Conservation (phyloP, 1,284 basidiomycete species). For the Rhodotorula sp. region DNA sequence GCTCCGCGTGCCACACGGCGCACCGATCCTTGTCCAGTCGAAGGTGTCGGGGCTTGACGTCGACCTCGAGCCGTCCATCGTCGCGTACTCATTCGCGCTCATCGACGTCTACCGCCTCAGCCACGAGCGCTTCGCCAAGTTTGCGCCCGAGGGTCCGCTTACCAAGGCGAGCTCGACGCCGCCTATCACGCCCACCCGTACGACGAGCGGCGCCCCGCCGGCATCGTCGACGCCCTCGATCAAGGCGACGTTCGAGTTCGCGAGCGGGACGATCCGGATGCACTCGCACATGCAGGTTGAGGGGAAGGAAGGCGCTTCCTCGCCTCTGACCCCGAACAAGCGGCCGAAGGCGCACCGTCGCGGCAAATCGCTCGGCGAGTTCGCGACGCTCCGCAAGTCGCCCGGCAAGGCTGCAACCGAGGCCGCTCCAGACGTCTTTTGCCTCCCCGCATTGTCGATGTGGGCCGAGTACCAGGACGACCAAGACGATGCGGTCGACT, state of each 20-base stretch:
- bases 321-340: conserved; percentile 46
- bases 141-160: not conserved
- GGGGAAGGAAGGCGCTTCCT: conserved; percentile 51
- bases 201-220: not conserved
- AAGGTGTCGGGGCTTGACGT: conserved; percentile 83
- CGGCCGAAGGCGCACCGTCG: conserved; percentile 12
- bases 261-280: conserved; percentile 74
- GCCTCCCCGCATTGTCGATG: conserved; percentile 74
- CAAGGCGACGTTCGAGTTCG: conserved; percentile 73
- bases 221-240: conserved; percentile 47
- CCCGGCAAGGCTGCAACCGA: not conserved
- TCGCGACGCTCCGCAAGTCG: not conserved
- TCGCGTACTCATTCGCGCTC: conserved; percentile 74
- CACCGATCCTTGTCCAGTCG: conserved; percentile 66
- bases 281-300: conserved; percentile 56
- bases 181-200: not conserved
- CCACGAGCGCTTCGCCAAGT: conserved; percentile 63
- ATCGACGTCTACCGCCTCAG: conserved; percentile 82
- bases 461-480: conserved; percentile 74
- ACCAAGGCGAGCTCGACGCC: too few relatives aligned
- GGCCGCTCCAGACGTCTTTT: conserved; percentile 48
- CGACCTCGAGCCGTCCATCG: conserved; percentile 77
- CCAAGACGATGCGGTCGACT: conserved; percentile 54
- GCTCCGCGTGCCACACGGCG: conserved; percentile 57
- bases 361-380: conserved; percentile 48